Base-by-base conservation (phyloP, 805 yeast genomes). In the Starmerella scarabaei region DNA sequence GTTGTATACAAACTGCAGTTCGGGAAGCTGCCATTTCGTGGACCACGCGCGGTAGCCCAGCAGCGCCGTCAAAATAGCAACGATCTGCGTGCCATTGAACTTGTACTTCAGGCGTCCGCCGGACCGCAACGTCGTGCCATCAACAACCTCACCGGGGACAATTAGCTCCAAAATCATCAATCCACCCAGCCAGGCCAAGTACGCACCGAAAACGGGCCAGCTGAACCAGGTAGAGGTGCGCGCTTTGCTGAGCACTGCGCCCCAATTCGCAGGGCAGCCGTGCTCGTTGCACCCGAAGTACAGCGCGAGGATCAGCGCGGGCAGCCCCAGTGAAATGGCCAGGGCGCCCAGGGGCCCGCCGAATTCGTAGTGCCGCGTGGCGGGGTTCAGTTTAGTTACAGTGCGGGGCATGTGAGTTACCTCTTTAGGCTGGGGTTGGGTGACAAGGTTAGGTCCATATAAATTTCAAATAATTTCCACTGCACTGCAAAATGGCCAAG, bases 41-140 rank as follows among this genome's bases (percentile, higher is more conserved):
- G 63, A 45, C 35, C 59, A 64, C 45, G 68, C 68, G 48, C 96
- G 69, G 12, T 73, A 66, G 2, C 60, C 58, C 19, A 85, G 57
- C 50, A 56, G 40, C 2, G 42, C 39, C 53, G 62, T 30, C 48
- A 62, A 24, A 21, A 72, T 48, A 4, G 61, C 55, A 21, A 74
- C 65, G 44, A 83, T 63, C 20, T 71, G 64, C 36, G 68, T 58
- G 11, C 97, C 97, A 56, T 91, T 88, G 63, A 91, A 80, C 54
- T 80, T 77, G 63, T 88, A 88, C 16, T 58, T 55, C 45, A 88
- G 67, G 36, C 60, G 59, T 1, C 81, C 68, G 2, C 91, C 91
- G 57, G 85, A 94, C 53, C 96, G 69, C 42, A 88, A 63, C 41
- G 57, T 60, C 9, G 77, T 73, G 20, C 98, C 98, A 24, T 70